Conservation (phyloP, 2,329 filamentous ascomycete species). For the Cercospora sp. region DNA sequence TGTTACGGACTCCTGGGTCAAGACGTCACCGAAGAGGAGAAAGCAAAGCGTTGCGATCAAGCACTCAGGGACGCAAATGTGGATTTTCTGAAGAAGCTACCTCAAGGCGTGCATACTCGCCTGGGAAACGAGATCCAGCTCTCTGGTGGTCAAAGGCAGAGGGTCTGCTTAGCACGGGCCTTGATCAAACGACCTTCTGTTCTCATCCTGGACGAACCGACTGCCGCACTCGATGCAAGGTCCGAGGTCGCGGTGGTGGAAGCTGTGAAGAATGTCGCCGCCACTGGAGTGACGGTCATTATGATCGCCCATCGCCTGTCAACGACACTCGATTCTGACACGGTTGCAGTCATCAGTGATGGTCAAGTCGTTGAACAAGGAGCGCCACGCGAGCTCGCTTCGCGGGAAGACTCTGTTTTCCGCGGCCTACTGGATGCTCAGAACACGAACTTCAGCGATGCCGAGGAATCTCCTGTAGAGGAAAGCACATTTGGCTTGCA, state of each 20-base stretch:
- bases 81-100: conserved; percentile 48
- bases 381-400: conserved; percentile 57
- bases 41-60: conserved; percentile 32
- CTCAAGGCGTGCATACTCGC: conserved; percentile 47
- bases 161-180: conserved; percentile 50
- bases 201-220: conserved; percentile 51
- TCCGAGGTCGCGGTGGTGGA: conserved; percentile 48
- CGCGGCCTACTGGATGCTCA: conserved; percentile 34
- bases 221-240: conserved; percentile 47
- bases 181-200: conserved; percentile 48
- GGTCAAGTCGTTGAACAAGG: conserved; percentile 64
- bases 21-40: conserved; percentile 28
- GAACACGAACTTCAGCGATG: conserved; percentile 22
- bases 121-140: conserved; percentile 47
- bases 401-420: conserved; percentile 38
- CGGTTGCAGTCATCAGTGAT: conserved; percentile 75
- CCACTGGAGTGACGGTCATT: conserved; percentile 61
- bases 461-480: conserved; percentile 8
- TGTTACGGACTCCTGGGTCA: conserved; percentile 39
- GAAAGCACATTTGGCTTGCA: not conserved
- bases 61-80: conserved; percentile 43
- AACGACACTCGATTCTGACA: conserved; percentile 74
- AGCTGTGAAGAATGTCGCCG: conserved; percentile 45
- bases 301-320: conserved; percentile 74
- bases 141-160: conserved; percentile 50